Base-by-base conservation (phyloP, 2,329 filamentous ascomycete species). In the Incumbomyces delicatus region DNA sequence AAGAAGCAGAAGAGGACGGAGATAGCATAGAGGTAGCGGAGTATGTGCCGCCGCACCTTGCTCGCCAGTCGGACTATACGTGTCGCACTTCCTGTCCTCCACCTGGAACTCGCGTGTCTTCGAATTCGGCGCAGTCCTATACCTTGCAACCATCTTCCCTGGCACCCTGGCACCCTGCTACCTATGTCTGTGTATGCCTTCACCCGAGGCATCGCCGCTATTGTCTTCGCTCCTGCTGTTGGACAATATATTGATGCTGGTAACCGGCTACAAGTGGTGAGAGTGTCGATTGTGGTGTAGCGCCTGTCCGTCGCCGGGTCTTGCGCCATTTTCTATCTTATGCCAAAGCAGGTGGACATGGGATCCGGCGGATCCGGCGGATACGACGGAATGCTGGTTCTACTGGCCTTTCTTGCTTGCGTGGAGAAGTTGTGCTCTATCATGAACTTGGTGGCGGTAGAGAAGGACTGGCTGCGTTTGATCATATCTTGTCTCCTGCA, bases 391-490 rank as follows among this genome's bases (percentile, higher is more conserved):
- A 20, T 41, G 5, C 32, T 41, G 20, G 14, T 16, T 16, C 20
- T 16, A 71, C 48, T 53, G n/a, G 69, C 74, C 0, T 16, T 76
- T 0, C 63, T 86, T 37, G 80, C 81, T 1, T 84, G 82, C 47
- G 57, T 81, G 1, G 85, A 88, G 63, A 88, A 87, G 60, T 62
- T 86, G 7, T 72, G 70, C 12, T 71, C 79, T 1, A 71, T 81
- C 5, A 71, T 78, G 60, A 87, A 87, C 58, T 69, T 77, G 0
- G 75, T 87, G 1, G 71, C 83, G 0, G 73, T 88, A 0, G 84
- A 87, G 60, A 69, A 78, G 56, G 84, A 88, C 55, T 87, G 83
- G 83, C 63, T n/a, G n/a, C n/a, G n/a, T n/a, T n/a, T n/a, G n/a
- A n/a, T n/a, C n/a, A n/a, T n/a, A n/a, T n/a, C n/a, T n/a, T n/a